Evolutionary conservation across 306 rosid species (phyloP).

Genomic region (Ochetophila trinervis): DNA sequence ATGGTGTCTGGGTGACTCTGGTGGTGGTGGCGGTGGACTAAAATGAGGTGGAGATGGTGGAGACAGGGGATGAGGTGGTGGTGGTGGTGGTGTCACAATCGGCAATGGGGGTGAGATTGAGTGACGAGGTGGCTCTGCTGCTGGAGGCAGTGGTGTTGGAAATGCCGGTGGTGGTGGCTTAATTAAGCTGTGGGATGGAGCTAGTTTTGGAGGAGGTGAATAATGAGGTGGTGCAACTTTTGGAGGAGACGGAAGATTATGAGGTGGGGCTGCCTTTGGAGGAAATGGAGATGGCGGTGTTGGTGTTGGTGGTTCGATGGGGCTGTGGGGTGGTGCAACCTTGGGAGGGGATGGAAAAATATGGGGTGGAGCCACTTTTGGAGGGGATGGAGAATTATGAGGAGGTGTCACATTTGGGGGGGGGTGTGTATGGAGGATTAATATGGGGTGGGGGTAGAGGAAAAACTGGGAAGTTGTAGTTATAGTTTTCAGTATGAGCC

Average conservation of each 20-base stretch:
- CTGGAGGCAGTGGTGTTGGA: constrained; percentile 10
- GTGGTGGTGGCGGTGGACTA: constrained; percentile 37
- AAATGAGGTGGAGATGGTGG: constrained; percentile 19
- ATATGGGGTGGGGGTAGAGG: constrained; percentile 20
- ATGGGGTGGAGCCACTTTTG: constrained; percentile 17
- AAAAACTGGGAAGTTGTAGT: constrained; percentile 15
- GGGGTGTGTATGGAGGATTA: constrained; percentile 9
- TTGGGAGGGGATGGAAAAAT: constrained; percentile 20
- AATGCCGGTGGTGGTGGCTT: constrained; percentile 15
- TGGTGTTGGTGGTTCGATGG: constrained; percentile 10
- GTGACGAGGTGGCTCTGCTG: constrained; percentile 27
- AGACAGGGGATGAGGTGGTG: constrained; percentile 15
- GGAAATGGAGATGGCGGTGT: neutral
- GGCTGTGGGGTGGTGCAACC: constrained; percentile 16
- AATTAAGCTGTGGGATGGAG: constrained; percentile 6
- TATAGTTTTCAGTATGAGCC: constrained; percentile 12
- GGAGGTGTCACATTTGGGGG: constrained; percentile 14
- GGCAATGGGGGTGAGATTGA: constrained; percentile 20
- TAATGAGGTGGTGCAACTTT: constrained; percentile 5
- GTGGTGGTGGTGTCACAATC: constrained; percentile 19
- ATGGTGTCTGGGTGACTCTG: constrained; percentile 48
- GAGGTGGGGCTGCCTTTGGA: neutral
- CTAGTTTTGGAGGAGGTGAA: constrained; percentile 16
- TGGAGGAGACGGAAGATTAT: constrained; percentile 20
- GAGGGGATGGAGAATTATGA: constrained; percentile 20